Conservation (phyloP, 2,329 filamentous ascomycete species). For the Ramularia endophylla region DNA sequence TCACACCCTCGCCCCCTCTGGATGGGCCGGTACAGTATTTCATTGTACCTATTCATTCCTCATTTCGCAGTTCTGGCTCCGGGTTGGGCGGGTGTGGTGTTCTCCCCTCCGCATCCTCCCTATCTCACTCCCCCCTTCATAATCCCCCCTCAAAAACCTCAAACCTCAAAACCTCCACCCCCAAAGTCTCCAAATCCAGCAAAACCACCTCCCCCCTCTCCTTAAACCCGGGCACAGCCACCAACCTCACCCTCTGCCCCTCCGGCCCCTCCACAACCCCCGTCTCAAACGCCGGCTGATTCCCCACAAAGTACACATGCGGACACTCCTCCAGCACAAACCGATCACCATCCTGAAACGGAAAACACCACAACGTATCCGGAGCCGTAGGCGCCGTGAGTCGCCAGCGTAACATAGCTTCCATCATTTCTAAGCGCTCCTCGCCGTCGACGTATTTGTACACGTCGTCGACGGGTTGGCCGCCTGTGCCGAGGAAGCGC, state of each 20-base stretch:
- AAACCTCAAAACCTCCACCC: constrained; percentile 64
- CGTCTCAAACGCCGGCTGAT: constrained; percentile 56
- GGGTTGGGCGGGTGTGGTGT: too few relatives aligned
- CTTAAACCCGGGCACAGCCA: constrained; percentile 79
- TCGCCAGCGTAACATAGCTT: constrained; percentile 88
- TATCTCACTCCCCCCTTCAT: not conserved
- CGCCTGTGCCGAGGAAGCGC: constrained; percentile 77
- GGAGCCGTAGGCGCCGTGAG: constrained; percentile 89
- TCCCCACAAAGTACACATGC: constrained; percentile 75
- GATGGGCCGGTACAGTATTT: too few relatives aligned
- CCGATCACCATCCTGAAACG: constrained; percentile 88
- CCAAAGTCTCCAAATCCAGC: constrained; percentile 78
- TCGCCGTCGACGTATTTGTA: constrained; percentile 77
- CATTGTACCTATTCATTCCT: too few relatives aligned
- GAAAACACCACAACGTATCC: constrained; percentile 94
- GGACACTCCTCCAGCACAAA: constrained; percentile 82
- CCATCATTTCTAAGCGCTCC: constrained; percentile 81
- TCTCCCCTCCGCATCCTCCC: too few relatives aligned
- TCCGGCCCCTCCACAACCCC: constrained; percentile 47
- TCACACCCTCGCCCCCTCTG: too few relatives aligned
- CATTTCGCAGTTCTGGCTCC: not conserved
- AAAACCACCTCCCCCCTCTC: constrained; percentile 74
- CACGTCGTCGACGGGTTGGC: constrained; percentile 90
- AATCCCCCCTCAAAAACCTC: constrained; percentile 30
- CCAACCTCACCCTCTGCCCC: constrained; percentile 66